Base-by-base conservation (phyloP, 148 eudicot genomes). In the Fallopia convolvulus region DNA sequence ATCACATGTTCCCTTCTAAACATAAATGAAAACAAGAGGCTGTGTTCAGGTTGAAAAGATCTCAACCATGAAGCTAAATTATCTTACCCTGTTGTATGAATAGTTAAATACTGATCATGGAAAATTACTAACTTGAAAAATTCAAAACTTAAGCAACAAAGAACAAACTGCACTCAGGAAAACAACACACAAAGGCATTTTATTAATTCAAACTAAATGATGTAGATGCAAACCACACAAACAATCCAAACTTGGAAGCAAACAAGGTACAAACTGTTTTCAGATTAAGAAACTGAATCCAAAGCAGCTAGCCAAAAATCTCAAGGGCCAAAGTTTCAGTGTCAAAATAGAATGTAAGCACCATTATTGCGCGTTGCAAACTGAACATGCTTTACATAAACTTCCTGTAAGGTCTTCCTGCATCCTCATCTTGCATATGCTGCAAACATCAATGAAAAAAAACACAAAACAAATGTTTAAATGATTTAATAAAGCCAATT, bases 341-440 rank as follows among this genome's bases (percentile, higher is more conserved):
- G 78, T 58, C 79, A 12, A 74, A 77, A 47, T 81, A 66, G 79
- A 74, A 53, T 70, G 60, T 32, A 70, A 74, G 33, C 75, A 72
- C 86, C 80, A 9, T 44, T 44, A 65, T 83, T 88, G 61, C 74
- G 36, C 20, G 73, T 26, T 26, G 8, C 75, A 52, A 7, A 5
- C 47, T 61, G 26, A 58, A 60, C 70, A 52, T 61, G 58, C 79
- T 55, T 84, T 79, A 85, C 49, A 87, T 77, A 82, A 91, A 91
- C 82, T 91, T 91, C 81, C 97, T 82, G 82, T 88, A 82, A 36
- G 97, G 93, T 81, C 97, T 84, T 80, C 90, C 90, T 68, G 91
- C 91, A 79, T 91, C 97, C 86, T 91, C 97, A 41, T 91, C 97
- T 84, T 88, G 93, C 97, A 89, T 89, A 78, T 89, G 93, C 97